phyloP scores from a whole-genome alignment of 2,329 filamentous ascomycete genomes.

The Allantophomopsis lycopodina region DNA sequence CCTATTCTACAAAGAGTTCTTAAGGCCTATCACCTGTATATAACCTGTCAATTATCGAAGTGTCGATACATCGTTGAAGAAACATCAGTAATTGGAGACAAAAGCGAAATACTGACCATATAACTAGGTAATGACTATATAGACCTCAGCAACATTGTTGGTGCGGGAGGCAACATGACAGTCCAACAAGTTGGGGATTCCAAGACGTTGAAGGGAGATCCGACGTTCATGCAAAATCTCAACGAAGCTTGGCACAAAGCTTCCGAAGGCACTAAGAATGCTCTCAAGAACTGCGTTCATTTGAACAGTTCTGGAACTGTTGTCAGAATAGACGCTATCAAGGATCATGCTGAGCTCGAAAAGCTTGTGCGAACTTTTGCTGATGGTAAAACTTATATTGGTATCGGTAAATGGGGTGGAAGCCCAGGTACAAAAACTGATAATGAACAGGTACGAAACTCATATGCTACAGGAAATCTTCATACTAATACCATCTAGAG shows the following conservation, averaged over 20 bases:
- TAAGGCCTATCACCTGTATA: too few species aligned
- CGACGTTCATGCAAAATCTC: constrained; percentile 24
- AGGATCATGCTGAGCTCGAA: constrained; percentile 21
- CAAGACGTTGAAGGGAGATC: constrained; percentile 22
- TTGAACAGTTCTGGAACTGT: constrained; percentile 13
- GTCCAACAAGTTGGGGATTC: constrained; percentile 22
- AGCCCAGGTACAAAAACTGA: constrained; percentile 18
- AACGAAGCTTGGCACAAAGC: constrained; percentile 20
- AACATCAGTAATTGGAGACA: too few species aligned
- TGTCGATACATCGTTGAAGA: too few species aligned
- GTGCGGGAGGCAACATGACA: constrained; percentile 25
- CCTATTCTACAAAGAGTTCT: too few species aligned
- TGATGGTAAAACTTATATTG: constrained; percentile 23
- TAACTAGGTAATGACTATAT: constrained; percentile 18
- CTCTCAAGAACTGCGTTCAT: constrained; percentile 19
- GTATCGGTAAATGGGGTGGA: constrained; percentile 22
- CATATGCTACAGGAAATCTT: too few species aligned
- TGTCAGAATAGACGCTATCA: constrained; percentile 20
- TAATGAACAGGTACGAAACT: constrained; percentile 9
- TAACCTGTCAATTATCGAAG: too few species aligned
- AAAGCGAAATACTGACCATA: too few species aligned
- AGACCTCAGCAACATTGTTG: constrained; percentile 21
- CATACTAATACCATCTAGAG: constrained; percentile 12
- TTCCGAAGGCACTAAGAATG: constrained; percentile 16
- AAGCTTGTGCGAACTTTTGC: constrained; percentile 23